A percentile compares a stretch with the other conserved stretches of the same genome.
These are phyloP conservation scores for Xylaria digitata DNA, from an alignment of 2,329 filamentous ascomycete species.

Conservation along the genomic window DNA sequence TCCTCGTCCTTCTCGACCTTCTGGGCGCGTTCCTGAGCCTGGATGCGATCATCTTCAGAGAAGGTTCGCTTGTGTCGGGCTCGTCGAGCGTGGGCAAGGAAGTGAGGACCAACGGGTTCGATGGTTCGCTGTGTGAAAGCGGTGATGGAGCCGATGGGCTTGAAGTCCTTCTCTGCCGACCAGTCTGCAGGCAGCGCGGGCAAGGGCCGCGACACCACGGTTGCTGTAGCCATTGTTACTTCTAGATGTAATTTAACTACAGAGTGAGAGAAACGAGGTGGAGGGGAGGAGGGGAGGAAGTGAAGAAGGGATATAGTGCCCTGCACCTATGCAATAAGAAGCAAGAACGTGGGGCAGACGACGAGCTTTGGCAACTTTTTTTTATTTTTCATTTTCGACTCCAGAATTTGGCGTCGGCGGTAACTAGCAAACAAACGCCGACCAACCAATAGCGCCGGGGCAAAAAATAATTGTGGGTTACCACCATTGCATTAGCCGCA, in stretches of 20 bases:
- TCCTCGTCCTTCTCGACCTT: conserved; percentile 93
- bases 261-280: conserved; percentile 11
- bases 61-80: conserved; percentile 97
- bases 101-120: conserved; percentile 96
- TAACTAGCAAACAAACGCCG: conserved; percentile 15
- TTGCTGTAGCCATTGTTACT: conserved; percentile 71
- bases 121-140: conserved; percentile 85
- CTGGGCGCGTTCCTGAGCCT: conserved; percentile 94
- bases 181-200: conserved; percentile 83
- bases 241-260: conserved; percentile 25
- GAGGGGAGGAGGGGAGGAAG: neutral
- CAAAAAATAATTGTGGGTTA: neutral
- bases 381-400: conserved; percentile 12
- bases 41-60: conserved; percentile 97
- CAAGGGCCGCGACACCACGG: conserved; percentile 72
- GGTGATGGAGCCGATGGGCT: conserved; percentile 80
- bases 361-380: conserved; percentile 3
- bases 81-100: conserved; percentile 95
- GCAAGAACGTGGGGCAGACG: conserved; percentile 24
- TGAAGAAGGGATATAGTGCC: conserved; percentile 2
- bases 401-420: conserved; percentile 15
- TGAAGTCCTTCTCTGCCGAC: conserved; percentile 92
- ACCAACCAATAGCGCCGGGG: conserved; percentile 4
- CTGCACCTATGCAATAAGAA: neutral
- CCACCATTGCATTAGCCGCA: conserved; percentile 7